These are phyloP conservation scores for Mortierella sp. DNA, from an alignment of 371 early-diverging fungal species.

Conservation along the genomic window DNA sequence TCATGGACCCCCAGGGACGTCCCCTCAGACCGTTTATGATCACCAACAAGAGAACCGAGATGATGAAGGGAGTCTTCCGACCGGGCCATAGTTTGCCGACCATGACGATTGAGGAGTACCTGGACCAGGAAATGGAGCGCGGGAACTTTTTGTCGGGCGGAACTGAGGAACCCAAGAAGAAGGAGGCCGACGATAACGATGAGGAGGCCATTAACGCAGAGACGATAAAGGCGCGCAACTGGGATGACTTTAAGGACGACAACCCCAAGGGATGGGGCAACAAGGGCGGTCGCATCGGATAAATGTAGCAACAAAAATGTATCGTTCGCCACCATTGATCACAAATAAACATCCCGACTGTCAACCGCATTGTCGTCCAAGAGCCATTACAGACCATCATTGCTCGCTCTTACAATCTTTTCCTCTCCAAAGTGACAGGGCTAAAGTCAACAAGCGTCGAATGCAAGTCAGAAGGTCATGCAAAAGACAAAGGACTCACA, in stretches of 20 bases:
- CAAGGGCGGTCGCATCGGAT: constrained; percentile 42
- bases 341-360: too few relatives aligned
- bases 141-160: constrained; percentile 92
- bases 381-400: too few relatives aligned
- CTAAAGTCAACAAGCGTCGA: too few relatives aligned
- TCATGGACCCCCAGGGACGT: constrained; percentile 52
- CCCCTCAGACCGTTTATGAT: constrained; percentile 93
- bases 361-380: too few relatives aligned
- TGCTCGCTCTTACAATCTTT: too few relatives aligned
- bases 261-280: constrained; percentile 96
- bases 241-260: constrained; percentile 95
- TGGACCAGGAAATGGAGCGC: constrained; percentile 87
- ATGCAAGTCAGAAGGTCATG: too few relatives aligned
- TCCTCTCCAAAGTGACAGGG: too few relatives aligned
- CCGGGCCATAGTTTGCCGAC: constrained; percentile 94
- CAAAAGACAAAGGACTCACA: too few relatives aligned
- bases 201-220: constrained; percentile 85
- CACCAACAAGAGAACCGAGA: constrained; percentile 79
- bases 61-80: constrained; percentile 87
- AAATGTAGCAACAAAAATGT: too few relatives aligned
- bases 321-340: too few relatives aligned
- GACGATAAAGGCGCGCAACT: constrained; percentile 85
- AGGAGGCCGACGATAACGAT: constrained; percentile 84
- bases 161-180: constrained; percentile 71
- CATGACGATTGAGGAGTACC: constrained; percentile 96